Base-by-base conservation (phyloP, 2,329 filamentous ascomycete genomes). In the Thermoascus crustaceus region DNA sequence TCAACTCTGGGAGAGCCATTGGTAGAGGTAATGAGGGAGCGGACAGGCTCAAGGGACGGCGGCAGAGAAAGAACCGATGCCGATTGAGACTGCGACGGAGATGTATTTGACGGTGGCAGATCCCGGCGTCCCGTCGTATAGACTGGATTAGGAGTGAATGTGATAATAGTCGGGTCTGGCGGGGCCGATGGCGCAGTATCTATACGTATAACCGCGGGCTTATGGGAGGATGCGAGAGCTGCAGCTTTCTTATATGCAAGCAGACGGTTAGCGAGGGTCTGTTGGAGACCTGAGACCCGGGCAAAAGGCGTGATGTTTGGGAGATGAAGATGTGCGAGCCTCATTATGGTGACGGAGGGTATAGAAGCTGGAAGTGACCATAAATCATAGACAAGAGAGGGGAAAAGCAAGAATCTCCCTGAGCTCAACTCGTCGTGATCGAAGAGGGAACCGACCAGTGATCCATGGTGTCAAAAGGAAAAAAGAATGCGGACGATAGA, bases 121-220 rank as follows among this genome's bases (percentile, higher is more conserved):
- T 95, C 87, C 20, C 91, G 82, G 4, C 89, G 82, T 36, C 91
- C 91, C 45, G 88, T 82, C 9, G 89, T 95, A 63, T 91, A 95
- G 30, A 87, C 85, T 1, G 88, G 86, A 21, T 72, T 66, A 31
- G 87, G 83, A 35, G 85, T 80, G 61, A 94, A 91, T 44, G 85
- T 87, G 43, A 96, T 70, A 45, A 96, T 70, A 20, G 76, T 78
- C 17, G 86, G 84, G 9, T 69, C 66, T 1, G 82, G 82, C 6
- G 72, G 4, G 63, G 44, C 7, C 16, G 26, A 8, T 1, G 58
- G 46, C n/a, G 47, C 37, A 39, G 41, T 32, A n/a, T n/a, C n/a
- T 30, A 51, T 48, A 16, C 43, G 22, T 29, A 42, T 31, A 5
- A 37, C 31, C 21, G 25, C 34, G n/a, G 53, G 46, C 30, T 52